Evolutionary conservation across 1,284 basidiomycete genomes (phyloP), one percentile per base, ranked within the genome.

Genomic region (Omphalotus olearius): DNA sequence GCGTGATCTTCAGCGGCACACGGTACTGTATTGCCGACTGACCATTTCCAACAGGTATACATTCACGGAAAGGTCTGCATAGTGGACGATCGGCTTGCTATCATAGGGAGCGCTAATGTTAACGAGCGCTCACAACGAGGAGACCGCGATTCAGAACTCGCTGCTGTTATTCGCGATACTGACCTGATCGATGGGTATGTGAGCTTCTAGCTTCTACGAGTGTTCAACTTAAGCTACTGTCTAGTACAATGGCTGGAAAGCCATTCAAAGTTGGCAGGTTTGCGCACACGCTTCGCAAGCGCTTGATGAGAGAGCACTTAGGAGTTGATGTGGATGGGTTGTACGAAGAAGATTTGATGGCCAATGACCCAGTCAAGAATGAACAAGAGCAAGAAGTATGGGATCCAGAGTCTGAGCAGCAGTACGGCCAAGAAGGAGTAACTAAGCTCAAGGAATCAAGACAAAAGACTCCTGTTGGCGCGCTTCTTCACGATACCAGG

Each of bases 71-170:
- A 93, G 72, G 79, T 86, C 25, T 95, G 96, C 74, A 87, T 99
- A 50, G 93, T 98, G 9, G 97, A 99, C 66, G 96, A 99, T 64
- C 86, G 94, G 30, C 76, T 97, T 40, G 95, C 87, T n/a, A 93
- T 99, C 58, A 98, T 98, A 60, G 96, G 96, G n/a, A 97, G 94
- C 53, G 96, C 96, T 16, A 99, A 99, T 66, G 96, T 99, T 75
- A 99, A 99, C 65, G 96, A 99, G 68, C 84, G 96, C 30, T 96
- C 92, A 28, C 92, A 94, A 66, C 80, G 93, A 18, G 96, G 96
- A 36, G 96, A 99, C 67, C 86, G 97, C 40, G 96, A 99, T 68
- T 98, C 95, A 4, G 96, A 99, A 66, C 70, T 99, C 17, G 91
- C 94, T 4, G 86, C 90, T 38, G 84, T 99, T 43, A 88, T 99